Evolutionary conservation across 2,329 filamentous ascomycete species (phyloP).

Genomic region (Orbilia quercus): DNA sequence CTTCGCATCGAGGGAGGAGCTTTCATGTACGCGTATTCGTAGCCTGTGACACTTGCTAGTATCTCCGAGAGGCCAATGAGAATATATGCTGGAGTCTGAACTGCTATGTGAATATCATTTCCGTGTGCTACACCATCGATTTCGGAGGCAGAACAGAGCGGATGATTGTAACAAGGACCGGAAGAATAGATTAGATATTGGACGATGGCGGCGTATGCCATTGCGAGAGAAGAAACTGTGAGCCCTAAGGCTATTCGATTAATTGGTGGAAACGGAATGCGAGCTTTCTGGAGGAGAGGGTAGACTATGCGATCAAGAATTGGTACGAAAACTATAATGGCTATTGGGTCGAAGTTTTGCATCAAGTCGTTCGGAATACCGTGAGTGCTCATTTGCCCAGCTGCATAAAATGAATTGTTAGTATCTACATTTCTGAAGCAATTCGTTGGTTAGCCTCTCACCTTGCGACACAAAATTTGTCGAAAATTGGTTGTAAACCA

Average conservation of each 20-base stretch:
- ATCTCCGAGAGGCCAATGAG: slow-evolving; percentile 72
- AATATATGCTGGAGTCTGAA: slow-evolving; percentile 67
- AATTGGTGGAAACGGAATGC: slow-evolving; percentile 71
- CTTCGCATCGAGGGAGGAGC: slow-evolving; percentile 76
- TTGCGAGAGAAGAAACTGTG: slow-evolving; percentile 67
- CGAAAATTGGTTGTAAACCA: slow-evolving; percentile 76
- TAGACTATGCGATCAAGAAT: slow-evolving; percentile 70
- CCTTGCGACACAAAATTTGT: slow-evolving; percentile 74
- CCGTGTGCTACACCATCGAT: slow-evolving; percentile 58
- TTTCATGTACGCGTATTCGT: slow-evolving; percentile 80
- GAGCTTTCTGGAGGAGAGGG: slow-evolving; percentile 67
- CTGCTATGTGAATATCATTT: slow-evolving; percentile 68
- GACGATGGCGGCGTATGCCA: slow-evolving; percentile 70
- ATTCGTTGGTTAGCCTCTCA: slow-evolving; percentile 60
- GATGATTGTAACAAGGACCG: slow-evolving; percentile 68
- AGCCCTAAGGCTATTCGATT: slow-evolving; percentile 71
- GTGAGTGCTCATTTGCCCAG: slow-evolving; percentile 64
- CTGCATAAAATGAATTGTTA: slow-evolving; percentile 60
- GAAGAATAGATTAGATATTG: slow-evolving; percentile 72
- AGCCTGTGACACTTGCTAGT: slow-evolving; percentile 74
- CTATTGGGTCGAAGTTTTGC: slow-evolving; percentile 70
- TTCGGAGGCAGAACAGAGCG: slow-evolving; percentile 64
- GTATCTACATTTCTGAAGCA: slow-evolving; percentile 62
- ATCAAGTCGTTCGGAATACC: slow-evolving; percentile 73
- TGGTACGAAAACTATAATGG: slow-evolving; percentile 71